A percentile compares a stretch with the other conserved stretches of the same genome.
phyloP scores from a whole-genome alignment of 495 filamentous ascomycete genomes.

The Penicillium argentinense region DNA sequence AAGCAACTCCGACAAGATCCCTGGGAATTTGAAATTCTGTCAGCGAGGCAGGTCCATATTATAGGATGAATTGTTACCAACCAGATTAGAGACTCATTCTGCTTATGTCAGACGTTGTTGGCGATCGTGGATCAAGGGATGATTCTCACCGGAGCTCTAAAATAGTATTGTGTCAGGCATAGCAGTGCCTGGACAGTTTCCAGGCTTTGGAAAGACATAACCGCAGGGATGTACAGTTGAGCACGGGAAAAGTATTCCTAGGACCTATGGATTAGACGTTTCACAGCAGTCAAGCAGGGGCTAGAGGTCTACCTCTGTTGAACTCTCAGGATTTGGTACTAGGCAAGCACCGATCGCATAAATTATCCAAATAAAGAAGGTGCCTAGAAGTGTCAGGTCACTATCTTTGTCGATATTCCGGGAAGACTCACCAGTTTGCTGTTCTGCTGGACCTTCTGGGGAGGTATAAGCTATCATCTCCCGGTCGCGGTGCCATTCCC shows the following conservation, averaged over 20 bases:
- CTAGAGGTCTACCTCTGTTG: conserved; percentile 1
- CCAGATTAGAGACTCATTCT: background rate
- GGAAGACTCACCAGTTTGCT: conserved; percentile 4
- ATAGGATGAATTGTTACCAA: too few species aligned
- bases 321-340: conserved; percentile 8
- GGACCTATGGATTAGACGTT: background rate
- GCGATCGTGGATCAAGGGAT: background rate
- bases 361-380: conserved; percentile 16
- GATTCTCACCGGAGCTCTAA: conserved; percentile 5
- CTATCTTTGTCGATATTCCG: too few species aligned
- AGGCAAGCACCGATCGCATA: conserved; percentile 15
- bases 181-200: conserved; percentile 12
- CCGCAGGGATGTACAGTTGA: conserved; percentile 6
- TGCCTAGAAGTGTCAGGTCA: conserved; percentile 4
- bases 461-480: background rate
- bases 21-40: too few species aligned
- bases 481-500: conserved; percentile 10
- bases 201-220: conserved; percentile 8
- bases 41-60: too few species aligned
- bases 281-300: background rate
- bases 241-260: conserved; percentile 13
- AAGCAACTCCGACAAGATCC: conserved; percentile 6
- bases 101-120: background rate
- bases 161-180: conserved; percentile 12
- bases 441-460: background rate